Base-by-base conservation (phyloP, 2,329 filamentous ascomycete genomes). In the Penicillium capsulatum region DNA sequence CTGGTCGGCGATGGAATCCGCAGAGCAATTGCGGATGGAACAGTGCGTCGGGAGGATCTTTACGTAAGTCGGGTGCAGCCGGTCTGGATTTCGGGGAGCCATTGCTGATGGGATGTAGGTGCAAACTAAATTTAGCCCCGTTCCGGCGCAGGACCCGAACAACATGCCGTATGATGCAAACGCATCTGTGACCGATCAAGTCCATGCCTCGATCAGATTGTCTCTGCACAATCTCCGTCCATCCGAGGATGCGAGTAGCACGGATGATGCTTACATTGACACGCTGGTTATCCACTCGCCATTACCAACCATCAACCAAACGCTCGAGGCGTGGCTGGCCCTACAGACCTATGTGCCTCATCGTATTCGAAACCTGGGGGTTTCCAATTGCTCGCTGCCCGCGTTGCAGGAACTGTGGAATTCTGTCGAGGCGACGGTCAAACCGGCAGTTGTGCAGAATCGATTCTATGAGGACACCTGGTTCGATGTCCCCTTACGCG, bases 81-180 rank as follows among this genome's bases (percentile, higher is more conserved):
- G 8, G 16, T 9, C 34, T 17, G 16, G 22, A 24, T 7, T 7
- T 24, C 22, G 7, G 11, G 22, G 11, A 11, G 22, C 22, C 11
- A 11, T 29, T 13, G 10, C 14, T 35, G 19, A 35, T 14, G 5
- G 3, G n/a, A 9, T 19, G n/a, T 38, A 84, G 79, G 71, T 90
- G 31, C 86, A 94, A 74, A 90, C 86, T n/a, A 92, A 91, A 62
- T 92, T 83, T 67, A 87, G 84, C 1, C 74, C 82, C 0, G 62
- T 79, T 3, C 63, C 64, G 11, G 80, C 78, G 16, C 84, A 90
- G 59, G 77, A 82, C 54, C 68, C 67, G 2, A 63, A 65, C 28
- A 72, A 78, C 34, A 71, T 80, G 64, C 83, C 84, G 0, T 87
- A 87, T 61, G 71, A 82, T 53, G 62, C 76, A 1, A 58, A 68